Percentiles rank a stretch among this genome's conserved stretches.
Evolutionary conservation across 2,329 filamentous ascomycete species (phyloP).

Genomic region (Amesomyces nigricolor): DNA sequence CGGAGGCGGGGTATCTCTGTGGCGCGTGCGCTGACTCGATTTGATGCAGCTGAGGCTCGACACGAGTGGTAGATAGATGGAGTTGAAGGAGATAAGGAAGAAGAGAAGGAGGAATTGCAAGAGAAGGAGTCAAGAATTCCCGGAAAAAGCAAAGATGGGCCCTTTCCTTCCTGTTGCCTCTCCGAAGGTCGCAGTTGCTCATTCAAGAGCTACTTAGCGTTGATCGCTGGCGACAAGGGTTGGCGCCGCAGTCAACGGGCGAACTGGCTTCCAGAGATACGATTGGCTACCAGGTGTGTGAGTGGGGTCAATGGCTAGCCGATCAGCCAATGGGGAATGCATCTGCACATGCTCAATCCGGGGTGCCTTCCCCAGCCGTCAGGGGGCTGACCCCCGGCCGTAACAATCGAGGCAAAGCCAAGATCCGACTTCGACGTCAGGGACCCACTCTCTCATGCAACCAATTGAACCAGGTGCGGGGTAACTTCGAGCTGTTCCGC

Average conservation of each 20-base stretch:
- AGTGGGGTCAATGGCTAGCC: neutral
- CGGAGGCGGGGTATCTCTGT: conserved; percentile 17
- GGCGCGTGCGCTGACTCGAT: conserved; percentile 19
- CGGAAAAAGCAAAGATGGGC: neutral
- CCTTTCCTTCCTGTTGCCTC: neutral
- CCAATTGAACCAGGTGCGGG: conserved; percentile 24
- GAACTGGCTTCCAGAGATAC: neutral
- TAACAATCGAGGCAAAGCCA: conserved; percentile 15
- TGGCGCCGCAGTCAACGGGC: conserved; percentile 17
- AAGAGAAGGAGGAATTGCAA: conserved; percentile 1
- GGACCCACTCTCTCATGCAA: conserved; percentile 16
- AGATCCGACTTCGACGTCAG: conserved; percentile 24
- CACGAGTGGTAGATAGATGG: neutral
- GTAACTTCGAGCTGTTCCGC: conserved; percentile 14
- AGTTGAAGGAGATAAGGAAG: neutral
- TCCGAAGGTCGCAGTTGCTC: neutral
- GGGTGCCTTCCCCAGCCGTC: conserved; percentile 8
- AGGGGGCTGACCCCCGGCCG: conserved; percentile 12
- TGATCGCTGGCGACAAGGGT: conserved; percentile 15
- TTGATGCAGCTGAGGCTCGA: neutral
- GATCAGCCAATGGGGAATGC: conserved; percentile 17
- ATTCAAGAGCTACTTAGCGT: neutral
- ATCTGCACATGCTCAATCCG: conserved; percentile 5
- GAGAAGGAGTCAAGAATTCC: conserved; percentile 4
- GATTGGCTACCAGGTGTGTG: conserved; percentile 19